phyloP scores from a whole-genome alignment of 176 grass and related monocot genomes.

The Poa annua region DNA sequence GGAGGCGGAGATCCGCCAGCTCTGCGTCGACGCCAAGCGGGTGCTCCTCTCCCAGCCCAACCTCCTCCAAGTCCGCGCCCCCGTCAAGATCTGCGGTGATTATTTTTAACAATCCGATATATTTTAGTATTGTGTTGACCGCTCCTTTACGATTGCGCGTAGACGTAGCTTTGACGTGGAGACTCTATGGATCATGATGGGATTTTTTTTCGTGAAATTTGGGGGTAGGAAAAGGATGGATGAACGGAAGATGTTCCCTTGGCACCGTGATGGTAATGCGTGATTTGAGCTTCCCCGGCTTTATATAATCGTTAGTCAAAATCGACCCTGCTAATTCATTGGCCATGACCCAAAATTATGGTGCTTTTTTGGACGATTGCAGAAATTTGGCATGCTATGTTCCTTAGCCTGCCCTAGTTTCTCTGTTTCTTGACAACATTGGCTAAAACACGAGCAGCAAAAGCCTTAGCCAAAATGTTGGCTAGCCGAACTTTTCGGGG shows the following conservation, averaged over 20 bases:
- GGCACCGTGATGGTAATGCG: background rate
- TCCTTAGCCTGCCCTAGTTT: background rate
- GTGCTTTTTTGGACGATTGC: background rate
- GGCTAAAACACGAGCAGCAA: background rate
- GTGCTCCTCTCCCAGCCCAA: conserved; percentile 82
- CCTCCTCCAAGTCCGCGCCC: conserved; percentile 71
- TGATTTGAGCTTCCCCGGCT: background rate
- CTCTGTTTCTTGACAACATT: background rate
- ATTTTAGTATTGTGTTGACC: background rate
- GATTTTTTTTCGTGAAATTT: background rate
- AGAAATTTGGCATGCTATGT: background rate
- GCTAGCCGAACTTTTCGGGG: background rate
- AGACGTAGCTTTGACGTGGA: background rate
- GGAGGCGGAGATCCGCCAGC: conserved; percentile 95
- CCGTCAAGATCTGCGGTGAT: conserved; percentile 93
- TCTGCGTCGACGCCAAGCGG: conserved; percentile 87
- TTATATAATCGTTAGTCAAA: background rate
- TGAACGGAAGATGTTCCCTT: background rate
- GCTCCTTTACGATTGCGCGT: conserved; percentile 11
- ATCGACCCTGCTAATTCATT: background rate
- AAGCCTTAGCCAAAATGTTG: background rate
- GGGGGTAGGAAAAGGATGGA: background rate
- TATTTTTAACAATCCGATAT: no score
- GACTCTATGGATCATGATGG: background rate
- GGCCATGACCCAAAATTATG: background rate